phyloP scores from a whole-genome alignment of 805 yeast genomes.

The Ogataea allantospora region DNA sequence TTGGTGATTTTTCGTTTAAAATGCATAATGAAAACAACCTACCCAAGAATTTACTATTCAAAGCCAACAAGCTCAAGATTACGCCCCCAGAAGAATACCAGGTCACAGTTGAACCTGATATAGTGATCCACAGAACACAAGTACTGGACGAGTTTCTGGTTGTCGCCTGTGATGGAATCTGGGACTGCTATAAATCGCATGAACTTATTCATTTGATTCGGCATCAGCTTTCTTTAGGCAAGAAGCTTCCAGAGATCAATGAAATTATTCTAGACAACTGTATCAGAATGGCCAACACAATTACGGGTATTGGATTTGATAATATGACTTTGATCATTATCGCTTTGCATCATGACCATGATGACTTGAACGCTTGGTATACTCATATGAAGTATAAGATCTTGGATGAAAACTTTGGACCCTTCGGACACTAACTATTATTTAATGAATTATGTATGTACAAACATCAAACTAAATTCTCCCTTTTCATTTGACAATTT shows the following conservation, averaged over 20 bases:
- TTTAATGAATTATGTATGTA: conserved; percentile 7
- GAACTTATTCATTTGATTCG: conserved; percentile 54
- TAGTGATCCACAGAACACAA: conserved; percentile 50
- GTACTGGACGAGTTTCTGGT: conserved; percentile 63
- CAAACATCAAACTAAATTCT: conserved; percentile 1
- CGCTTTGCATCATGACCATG: conserved; percentile 48
- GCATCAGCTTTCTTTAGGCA: conserved; percentile 55
- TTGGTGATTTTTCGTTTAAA: conserved; percentile 66
- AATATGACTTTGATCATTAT: conserved; percentile 76
- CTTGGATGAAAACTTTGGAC: conserved; percentile 37
- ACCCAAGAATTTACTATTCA: conserved; percentile 22
- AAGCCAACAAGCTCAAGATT: conserved; percentile 28
- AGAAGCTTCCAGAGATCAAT: conserved; percentile 56
- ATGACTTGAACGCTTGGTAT: conserved; percentile 55
- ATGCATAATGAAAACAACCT: conserved; percentile 29
- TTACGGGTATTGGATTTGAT: conserved; percentile 79
- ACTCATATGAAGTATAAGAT: conserved; percentile 43
- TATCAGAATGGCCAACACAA: conserved; percentile 65
- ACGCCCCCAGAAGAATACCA: conserved; percentile 68
- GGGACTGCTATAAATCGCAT: conserved; percentile 67
- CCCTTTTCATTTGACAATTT: neutral
- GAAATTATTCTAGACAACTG: conserved; percentile 63
- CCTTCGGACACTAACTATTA: conserved; percentile 7
- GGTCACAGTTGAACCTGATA: conserved; percentile 79
- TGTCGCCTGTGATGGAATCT: conserved; percentile 80